phyloP scores from a whole-genome alignment of 2,329 filamentous ascomycete genomes.

The Colletotrichum viniferum region DNA sequence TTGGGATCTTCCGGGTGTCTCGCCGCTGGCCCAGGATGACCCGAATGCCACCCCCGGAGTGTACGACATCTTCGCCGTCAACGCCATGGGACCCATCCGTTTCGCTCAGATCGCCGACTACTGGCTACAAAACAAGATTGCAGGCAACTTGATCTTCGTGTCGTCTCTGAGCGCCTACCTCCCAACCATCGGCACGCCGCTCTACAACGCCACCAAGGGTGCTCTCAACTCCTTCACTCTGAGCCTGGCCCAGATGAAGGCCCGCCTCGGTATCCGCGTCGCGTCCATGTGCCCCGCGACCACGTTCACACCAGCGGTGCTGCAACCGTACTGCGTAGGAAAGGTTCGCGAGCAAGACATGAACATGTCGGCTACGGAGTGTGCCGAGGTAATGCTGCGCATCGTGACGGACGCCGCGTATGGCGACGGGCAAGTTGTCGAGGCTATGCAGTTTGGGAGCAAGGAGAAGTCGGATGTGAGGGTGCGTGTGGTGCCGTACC shows the following conservation, averaged over 20 bases:
- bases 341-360: constrained; percentile 9
- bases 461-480: constrained; percentile 4
- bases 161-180: constrained; percentile 32
- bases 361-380: background rate
- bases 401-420: constrained; percentile 11
- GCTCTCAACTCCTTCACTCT: constrained; percentile 24
- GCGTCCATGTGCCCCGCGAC: constrained; percentile 22
- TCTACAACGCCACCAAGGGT: constrained; percentile 34
- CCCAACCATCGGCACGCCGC: constrained; percentile 29
- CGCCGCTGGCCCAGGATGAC: constrained; percentile 22
- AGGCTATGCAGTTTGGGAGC: constrained; percentile 18
- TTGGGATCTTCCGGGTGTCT: constrained; percentile 29
- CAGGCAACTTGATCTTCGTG: constrained; percentile 41
- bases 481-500: constrained; percentile 13
- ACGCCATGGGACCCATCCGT: constrained; percentile 29
- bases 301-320: background rate
- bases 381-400: constrained; percentile 13
- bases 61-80: constrained; percentile 30
- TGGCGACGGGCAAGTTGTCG: constrained; percentile 23
- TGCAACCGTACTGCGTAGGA: background rate
- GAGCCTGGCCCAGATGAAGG: constrained; percentile 13
- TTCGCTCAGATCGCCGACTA: constrained; percentile 31
- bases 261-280: constrained; percentile 19
- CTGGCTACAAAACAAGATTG: constrained; percentile 29
- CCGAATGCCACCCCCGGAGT: constrained; percentile 22